Conservation (phyloP, 768 basidiomycete species). For the Pleurotus tuoliensis region DNA sequence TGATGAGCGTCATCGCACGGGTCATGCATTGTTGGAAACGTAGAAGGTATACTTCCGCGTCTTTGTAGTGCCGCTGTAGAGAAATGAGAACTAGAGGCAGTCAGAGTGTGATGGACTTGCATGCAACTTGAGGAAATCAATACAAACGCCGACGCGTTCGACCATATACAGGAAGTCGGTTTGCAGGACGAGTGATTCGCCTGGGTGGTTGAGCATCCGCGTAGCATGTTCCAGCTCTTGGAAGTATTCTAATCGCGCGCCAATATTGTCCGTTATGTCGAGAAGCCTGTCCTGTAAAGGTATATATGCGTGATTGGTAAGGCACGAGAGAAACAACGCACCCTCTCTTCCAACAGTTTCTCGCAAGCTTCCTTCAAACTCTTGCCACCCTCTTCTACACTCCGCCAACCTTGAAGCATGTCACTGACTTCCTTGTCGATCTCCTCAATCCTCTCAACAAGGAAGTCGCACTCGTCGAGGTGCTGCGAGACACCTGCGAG, state of each 20-base stretch:
- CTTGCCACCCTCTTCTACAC: slow-evolving; percentile 91
- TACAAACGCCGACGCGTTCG: slow-evolving; percentile 90
- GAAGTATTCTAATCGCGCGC: slow-evolving; percentile 83
- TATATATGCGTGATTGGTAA: neutral
- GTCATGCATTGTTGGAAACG: slow-evolving; percentile 99
- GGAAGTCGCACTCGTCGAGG: slow-evolving; percentile 69
- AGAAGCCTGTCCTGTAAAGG: slow-evolving; percentile 65
- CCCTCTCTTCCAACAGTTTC: slow-evolving; percentile 83
- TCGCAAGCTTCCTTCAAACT: slow-evolving; percentile 91
- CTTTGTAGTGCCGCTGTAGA: slow-evolving; percentile 79
- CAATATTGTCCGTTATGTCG: slow-evolving; percentile 80
- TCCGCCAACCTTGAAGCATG: slow-evolving; percentile 82
- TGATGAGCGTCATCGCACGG: slow-evolving; percentile 95
- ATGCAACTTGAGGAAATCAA: slow-evolving; percentile 83
- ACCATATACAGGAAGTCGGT: slow-evolving; percentile 96
- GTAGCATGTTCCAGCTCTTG: slow-evolving; percentile 92
- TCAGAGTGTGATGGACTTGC: slow-evolving; percentile 42
- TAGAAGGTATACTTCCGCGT: slow-evolving; percentile 92
- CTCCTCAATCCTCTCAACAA: slow-evolving; percentile 69
- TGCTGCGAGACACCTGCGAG: slow-evolving; percentile 74
- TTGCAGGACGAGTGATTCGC: slow-evolving; percentile 85
- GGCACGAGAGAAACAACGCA: slow-evolving; percentile 30
- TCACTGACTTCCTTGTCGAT: slow-evolving; percentile 70
- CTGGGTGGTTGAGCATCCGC: slow-evolving; percentile 90
- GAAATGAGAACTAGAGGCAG: neutral